These are phyloP conservation scores for Fusarium tuaranense DNA, from an alignment of 2,329 filamentous ascomycete genomes.

Conservation along the genomic window DNA sequence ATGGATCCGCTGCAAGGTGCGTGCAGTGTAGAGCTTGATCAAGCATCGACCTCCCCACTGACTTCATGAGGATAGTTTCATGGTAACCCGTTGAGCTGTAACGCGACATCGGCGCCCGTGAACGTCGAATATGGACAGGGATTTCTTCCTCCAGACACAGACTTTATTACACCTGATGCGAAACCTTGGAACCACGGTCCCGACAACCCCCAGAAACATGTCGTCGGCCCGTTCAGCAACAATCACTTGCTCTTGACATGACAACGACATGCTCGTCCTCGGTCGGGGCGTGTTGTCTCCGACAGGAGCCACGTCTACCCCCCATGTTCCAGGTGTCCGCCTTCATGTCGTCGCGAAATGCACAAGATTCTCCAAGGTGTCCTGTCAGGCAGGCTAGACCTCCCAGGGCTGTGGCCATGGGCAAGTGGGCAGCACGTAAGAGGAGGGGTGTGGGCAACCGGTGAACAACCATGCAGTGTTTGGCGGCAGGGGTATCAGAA, in stretches of 20 bases:
- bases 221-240: slow-evolving; percentile 15
- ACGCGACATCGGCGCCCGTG: neutral
- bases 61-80: slow-evolving; percentile 9
- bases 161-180: slow-evolving; percentile 17
- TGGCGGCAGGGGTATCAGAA: slow-evolving; percentile 36
- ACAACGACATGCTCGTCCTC: neutral
- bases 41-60: slow-evolving; percentile 8
- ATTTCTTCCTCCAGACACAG: slow-evolving; percentile 9
- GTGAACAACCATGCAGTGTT: slow-evolving; percentile 41
- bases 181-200: slow-evolving; percentile 12
- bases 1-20: slow-evolving; percentile 11
- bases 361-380: slow-evolving; percentile 12
- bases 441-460: slow-evolving; percentile 35
- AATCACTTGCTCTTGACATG: slow-evolving; percentile 6
- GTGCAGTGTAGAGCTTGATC: neutral
- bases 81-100: neutral
- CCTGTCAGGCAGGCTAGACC: slow-evolving; percentile 31
- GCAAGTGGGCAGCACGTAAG: slow-evolving; percentile 19
- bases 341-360: slow-evolving; percentile 19
- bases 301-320: slow-evolving; percentile 43
- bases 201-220: slow-evolving; percentile 22
- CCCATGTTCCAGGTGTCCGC: slow-evolving; percentile 29
- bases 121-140: neutral
- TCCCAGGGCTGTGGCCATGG: slow-evolving; percentile 36
- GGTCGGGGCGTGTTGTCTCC: slow-evolving; percentile 34